Conservation (phyloP, 140 eudicot genomes). For the Erigeron philadelphicus region DNA sequence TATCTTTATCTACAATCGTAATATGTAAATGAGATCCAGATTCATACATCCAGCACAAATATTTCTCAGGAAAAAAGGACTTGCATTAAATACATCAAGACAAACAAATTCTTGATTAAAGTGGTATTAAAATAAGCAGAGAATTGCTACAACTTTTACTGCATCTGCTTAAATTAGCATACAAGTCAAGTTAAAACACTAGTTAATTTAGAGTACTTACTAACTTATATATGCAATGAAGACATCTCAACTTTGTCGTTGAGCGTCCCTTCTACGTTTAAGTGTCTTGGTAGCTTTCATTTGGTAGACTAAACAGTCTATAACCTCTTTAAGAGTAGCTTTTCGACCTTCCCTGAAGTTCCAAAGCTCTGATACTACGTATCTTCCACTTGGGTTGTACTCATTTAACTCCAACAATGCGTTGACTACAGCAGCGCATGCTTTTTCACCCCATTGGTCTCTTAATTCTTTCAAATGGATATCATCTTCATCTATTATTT, state of each 20-base stretch:
- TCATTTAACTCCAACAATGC: conserved; percentile 60
- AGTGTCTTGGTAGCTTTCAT: conserved; percentile 39
- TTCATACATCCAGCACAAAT: conserved; percentile 3
- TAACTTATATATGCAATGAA: conserved; percentile 8
- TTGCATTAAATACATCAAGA: background rate
- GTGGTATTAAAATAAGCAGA: conserved; percentile 1
- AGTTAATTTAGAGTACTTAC: conserved; percentile 19
- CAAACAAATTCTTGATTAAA: background rate
- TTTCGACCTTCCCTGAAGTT: conserved; percentile 53
- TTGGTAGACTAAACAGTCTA: conserved; percentile 46
- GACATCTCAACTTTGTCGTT: conserved; percentile 20
- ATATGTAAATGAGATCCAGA: conserved; percentile 6
- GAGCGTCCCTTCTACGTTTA: conserved; percentile 49
- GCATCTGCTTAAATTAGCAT: conserved; percentile 2
- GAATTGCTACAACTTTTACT: background rate
- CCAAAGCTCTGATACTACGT: conserved; percentile 61
- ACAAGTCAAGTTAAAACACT: conserved; percentile 20
- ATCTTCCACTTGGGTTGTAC: conserved; percentile 75
- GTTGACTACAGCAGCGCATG: conserved; percentile 42
- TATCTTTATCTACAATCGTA: conserved; percentile 9
- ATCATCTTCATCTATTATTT: conserved; percentile 56
- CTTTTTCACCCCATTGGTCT: conserved; percentile 49
- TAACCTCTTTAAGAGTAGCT: conserved; percentile 55
- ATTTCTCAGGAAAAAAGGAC: conserved; percentile 16
- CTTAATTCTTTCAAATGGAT: conserved; percentile 37